Conservation (phyloP, 2,329 filamentous ascomycete genomes). For the Penicillium paneum region DNA sequence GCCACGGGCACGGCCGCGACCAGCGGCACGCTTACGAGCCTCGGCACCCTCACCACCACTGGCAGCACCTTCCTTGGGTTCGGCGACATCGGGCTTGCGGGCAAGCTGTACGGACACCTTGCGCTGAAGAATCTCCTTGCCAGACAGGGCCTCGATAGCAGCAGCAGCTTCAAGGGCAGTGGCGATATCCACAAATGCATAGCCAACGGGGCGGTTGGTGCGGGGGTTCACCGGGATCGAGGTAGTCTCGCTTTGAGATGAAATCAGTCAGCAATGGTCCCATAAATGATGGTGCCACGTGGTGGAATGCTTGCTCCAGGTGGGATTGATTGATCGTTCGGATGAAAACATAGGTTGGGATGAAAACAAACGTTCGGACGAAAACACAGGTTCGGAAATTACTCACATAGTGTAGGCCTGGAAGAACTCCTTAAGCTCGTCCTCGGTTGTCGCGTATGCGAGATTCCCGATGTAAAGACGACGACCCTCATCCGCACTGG, state of each 20-base stretch:
- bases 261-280: conserved; percentile 35
- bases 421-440: conserved; percentile 99
- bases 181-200: conserved; percentile 97
- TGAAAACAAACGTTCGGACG: neutral
- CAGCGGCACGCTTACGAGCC: conserved; percentile 59
- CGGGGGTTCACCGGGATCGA: conserved; percentile 99
- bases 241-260: conserved; percentile 75
- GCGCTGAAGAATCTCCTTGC: conserved; percentile 95
- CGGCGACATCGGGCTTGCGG: conserved; percentile 87
- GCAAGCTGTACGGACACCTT: conserved; percentile 99
- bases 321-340: neutral
- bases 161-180: conserved; percentile 92
- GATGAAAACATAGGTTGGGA: too few species aligned
- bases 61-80: conserved; percentile 70
- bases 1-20: conserved; percentile 60
- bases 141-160: conserved; percentile 91
- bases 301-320: neutral
- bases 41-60: conserved; percentile 71
- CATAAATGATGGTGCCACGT: neutral
- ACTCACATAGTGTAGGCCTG: conserved; percentile 98
- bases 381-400: neutral
- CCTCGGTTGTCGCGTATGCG: conserved; percentile 99
- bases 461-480: conserved; percentile 99
- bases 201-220: conserved; percentile 96
- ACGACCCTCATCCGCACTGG: conserved; percentile 97